These are phyloP conservation scores for Verruconis gallopava DNA, from an alignment of 2,329 filamentous ascomycete species.

Conservation along the genomic window DNA sequence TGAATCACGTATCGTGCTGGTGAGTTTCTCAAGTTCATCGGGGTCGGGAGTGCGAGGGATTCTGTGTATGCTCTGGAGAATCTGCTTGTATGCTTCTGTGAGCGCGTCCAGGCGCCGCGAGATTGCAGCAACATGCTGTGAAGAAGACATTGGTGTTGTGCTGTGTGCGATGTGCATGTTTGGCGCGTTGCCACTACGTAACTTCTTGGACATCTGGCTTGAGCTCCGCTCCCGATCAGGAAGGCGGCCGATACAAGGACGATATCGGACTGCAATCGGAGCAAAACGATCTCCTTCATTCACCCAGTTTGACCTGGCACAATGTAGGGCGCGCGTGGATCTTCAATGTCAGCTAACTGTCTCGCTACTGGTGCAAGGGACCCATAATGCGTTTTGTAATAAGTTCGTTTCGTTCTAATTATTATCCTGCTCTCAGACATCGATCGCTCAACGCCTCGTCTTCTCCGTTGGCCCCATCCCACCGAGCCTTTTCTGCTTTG, in stretches of 20 bases:
- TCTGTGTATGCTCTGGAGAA: constrained; percentile 42
- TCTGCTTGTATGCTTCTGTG: constrained; percentile 39
- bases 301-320: not conserved
- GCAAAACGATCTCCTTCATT: no score
- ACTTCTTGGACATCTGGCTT: no score
- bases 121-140: constrained; percentile 20
- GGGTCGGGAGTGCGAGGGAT: constrained; percentile 49
- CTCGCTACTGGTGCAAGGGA: no score
- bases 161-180: no score
- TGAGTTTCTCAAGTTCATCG: constrained; percentile 57
- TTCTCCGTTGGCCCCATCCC: not conserved
- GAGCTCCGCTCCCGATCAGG: no score
- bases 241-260: no score
- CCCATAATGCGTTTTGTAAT: not conserved
- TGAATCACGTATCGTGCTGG: constrained; percentile 64
- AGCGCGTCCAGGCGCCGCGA: constrained; percentile 38
- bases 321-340: not conserved
- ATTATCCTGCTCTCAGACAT: not conserved
- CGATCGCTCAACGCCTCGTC: not conserved
- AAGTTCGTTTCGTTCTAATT: not conserved
- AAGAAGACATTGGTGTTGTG: not conserved
- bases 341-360: no score
- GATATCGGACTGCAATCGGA: no score
- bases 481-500: no score
- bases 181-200: no score